Evolutionary conservation across 2,329 filamentous ascomycete species (phyloP).

Genomic region (Mariannaea sp.): DNA sequence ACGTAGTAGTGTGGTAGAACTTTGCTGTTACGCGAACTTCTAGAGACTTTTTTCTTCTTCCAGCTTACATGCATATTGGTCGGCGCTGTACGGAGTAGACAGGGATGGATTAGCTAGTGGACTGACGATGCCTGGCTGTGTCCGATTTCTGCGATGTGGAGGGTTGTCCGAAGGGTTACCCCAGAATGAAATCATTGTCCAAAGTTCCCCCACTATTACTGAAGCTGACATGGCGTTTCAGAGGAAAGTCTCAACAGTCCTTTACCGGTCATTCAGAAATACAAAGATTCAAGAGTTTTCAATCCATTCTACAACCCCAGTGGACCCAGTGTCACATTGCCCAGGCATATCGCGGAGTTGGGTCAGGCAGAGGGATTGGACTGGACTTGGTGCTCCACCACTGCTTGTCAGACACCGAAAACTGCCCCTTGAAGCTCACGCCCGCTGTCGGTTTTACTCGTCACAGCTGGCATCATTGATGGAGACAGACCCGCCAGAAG

Average conservation of each 20-base stretch:
- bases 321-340: not conserved
- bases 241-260: slow-evolving; percentile 1
- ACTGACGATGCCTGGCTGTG: not conserved
- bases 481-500: slow-evolving; percentile 17
- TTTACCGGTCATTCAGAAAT: slow-evolving; percentile 6
- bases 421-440: no score
- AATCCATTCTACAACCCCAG: not conserved
- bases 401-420: not conserved
- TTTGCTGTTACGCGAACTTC: no score
- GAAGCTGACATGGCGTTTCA: slow-evolving; percentile 15
- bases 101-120: not conserved
- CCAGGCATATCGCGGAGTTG: not conserved
- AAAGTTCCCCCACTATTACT: not conserved
- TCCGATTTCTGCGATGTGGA: not conserved
- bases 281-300: not conserved
- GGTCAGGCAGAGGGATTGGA: not conserved
- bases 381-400: not conserved
- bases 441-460: slow-evolving; percentile 9
- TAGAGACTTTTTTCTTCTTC: no score
- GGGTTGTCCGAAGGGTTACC: not conserved
- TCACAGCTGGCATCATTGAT: slow-evolving; percentile 20
- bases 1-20: no score
- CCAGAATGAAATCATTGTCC: not conserved
- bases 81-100: not conserved
- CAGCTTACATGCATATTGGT: no score